A percentile compares a stretch with the other conserved stretches of the same genome.
phyloP scores from a whole-genome alignment of 2,329 filamentous ascomycete species.

The Phaeophleospora eucalypticola region DNA sequence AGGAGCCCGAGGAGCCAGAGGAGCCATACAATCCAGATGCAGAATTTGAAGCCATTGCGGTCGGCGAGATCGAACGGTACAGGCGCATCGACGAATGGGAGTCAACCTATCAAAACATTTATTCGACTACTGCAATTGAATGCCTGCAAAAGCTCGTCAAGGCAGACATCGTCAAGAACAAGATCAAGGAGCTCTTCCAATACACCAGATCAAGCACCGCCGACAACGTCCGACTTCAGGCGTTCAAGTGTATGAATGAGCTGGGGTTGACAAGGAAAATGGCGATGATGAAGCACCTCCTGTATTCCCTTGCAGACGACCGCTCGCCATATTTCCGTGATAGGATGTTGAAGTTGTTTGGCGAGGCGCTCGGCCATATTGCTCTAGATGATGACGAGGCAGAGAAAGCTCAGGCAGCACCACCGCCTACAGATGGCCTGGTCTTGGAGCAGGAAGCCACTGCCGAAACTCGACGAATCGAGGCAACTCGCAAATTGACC shows the following conservation, averaged over 20 bases:
- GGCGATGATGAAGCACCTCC: conserved; percentile 52
- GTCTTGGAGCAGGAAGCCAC: conserved; percentile 55
- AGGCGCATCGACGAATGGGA: conserved; percentile 64
- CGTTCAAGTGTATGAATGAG: conserved; percentile 56
- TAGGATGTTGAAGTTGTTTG: conserved; percentile 50
- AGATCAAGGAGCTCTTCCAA: conserved; percentile 55
- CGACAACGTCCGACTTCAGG: conserved; percentile 56
- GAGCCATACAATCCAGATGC: conserved; percentile 45
- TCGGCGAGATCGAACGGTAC: conserved; percentile 60
- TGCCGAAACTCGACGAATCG: conserved; percentile 49
- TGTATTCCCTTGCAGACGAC: conserved; percentile 55
- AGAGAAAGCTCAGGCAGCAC: conserved; percentile 29
- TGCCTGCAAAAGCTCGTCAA: conserved; percentile 55
- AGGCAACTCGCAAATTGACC: conserved; percentile 51
- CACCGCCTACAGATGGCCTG: conserved; percentile 41
- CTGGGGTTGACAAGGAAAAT: conserved; percentile 51
- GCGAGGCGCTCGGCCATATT: conserved; percentile 53
- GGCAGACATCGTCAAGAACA: conserved; percentile 50
- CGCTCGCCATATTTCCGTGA: conserved; percentile 56
- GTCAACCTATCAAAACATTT: conserved; percentile 61
- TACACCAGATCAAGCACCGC: conserved; percentile 59
- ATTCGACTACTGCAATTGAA: conserved; percentile 58
- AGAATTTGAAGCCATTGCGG: conserved; percentile 52
- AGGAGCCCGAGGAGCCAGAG: conserved; percentile 47
- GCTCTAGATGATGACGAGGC: conserved; percentile 51